Evolutionary conservation across 495 filamentous ascomycete species (phyloP).

Genomic region (Filosporella fistucella): DNA sequence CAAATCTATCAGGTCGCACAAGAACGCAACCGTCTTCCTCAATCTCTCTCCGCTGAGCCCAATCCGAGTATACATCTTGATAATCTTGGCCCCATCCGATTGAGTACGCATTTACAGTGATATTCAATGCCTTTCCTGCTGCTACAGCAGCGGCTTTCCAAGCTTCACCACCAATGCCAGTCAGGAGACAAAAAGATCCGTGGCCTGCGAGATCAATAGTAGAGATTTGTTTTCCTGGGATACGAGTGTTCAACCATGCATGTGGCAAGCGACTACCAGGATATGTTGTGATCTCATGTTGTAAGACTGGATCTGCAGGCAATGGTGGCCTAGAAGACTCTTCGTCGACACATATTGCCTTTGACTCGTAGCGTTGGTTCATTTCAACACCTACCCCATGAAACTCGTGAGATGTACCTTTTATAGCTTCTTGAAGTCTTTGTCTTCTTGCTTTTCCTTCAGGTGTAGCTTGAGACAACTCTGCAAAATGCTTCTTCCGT

Average conservation of each 20-base stretch:
- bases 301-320: constrained; percentile 24
- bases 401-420: constrained; percentile 39
- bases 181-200: constrained; percentile 41
- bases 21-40: constrained; percentile 46
- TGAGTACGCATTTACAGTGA: constrained; percentile 35
- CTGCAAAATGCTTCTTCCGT: constrained; percentile 25
- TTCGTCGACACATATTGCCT: constrained; percentile 33
- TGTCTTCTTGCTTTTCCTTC: constrained; percentile 32
- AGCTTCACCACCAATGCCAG: constrained; percentile 42
- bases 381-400: constrained; percentile 46
- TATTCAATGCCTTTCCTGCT: constrained; percentile 26
- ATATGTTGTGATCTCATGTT: constrained; percentile 40
- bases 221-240: constrained; percentile 36
- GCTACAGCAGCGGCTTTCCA: constrained; percentile 43
- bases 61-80: constrained; percentile 47
- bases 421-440: constrained; percentile 31
- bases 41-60: constrained; percentile 36
- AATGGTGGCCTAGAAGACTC: constrained; percentile 28
- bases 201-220: constrained; percentile 50
- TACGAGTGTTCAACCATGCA: constrained; percentile 44
- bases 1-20: constrained; percentile 40
- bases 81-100: constrained; percentile 46
- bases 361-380: constrained; percentile 41
- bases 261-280: constrained; percentile 49
- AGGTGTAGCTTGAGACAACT: constrained; percentile 29